Conservation (phyloP, 116 monocot species). For the Zostera marina region DNA sequence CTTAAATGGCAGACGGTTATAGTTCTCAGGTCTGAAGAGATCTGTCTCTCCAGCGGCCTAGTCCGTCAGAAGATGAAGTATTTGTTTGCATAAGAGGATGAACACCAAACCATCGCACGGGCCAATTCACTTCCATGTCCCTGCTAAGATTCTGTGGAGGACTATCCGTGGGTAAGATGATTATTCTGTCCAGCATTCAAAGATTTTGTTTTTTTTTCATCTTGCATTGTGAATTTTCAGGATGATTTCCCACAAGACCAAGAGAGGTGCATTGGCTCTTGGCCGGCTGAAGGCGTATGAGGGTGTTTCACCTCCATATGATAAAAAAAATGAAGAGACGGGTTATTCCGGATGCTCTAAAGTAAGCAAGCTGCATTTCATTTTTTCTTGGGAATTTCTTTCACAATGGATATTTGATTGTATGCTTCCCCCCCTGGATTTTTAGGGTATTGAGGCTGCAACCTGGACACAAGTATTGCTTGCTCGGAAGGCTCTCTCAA, state of each 20-base stretch:
- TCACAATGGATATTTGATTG: too few species aligned
- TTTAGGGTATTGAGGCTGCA: constrained; percentile 35
- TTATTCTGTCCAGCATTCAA: too few species aligned
- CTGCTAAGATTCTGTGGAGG: constrained; percentile 53
- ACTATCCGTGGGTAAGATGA: constrained; percentile 36
- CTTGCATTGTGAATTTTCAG: constrained; percentile 7
- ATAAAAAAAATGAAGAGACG: constrained; percentile 34
- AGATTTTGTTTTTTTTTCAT: not conserved
- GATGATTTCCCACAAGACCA: constrained; percentile 74
- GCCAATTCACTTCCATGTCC: constrained; percentile 56
- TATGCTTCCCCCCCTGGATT: too few species aligned
- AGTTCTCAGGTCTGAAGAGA: constrained; percentile 52
- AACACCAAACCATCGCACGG: constrained; percentile 69
- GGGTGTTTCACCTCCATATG: constrained; percentile 40
- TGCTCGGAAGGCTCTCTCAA: constrained; percentile 36
- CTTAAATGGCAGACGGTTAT: constrained; percentile 49
- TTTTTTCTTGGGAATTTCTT: not conserved
- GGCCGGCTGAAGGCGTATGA: constrained; percentile 47
- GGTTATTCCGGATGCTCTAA: constrained; percentile 52
- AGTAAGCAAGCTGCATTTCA: constrained; percentile 10
- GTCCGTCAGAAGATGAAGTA: constrained; percentile 66
- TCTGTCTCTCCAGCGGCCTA: constrained; percentile 53
- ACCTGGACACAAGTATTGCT: constrained; percentile 51
- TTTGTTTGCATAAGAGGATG: constrained; percentile 43
- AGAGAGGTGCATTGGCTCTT: constrained; percentile 48